Evolutionary conservation across 352 stramenopile species (phyloP).

Genomic region (Globisporangium spinosum): DNA sequence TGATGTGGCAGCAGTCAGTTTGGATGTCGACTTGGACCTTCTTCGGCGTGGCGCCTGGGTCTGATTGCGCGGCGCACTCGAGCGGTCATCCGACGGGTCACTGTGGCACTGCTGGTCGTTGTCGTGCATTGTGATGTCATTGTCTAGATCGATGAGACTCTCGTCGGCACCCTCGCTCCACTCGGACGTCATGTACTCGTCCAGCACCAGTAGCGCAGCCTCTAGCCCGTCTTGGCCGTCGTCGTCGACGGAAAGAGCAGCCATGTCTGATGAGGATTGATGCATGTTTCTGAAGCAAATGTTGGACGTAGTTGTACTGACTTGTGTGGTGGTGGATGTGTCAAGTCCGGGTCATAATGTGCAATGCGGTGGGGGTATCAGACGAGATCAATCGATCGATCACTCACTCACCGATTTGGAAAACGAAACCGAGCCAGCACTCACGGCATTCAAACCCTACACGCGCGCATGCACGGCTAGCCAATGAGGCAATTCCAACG

Average conservation of each 20-base stretch:
- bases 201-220: slow-evolving; percentile 5
- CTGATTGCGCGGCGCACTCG: neutral
- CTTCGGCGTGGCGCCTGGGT: neutral
- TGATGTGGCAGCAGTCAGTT: neutral
- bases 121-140: neutral
- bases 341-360: slow-evolving; percentile 1
- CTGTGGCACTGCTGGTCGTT: neutral
- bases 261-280: neutral
- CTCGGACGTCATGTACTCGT: slow-evolving; percentile 5
- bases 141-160: neutral
- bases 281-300: neutral
- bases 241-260: neutral
- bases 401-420: neutral
- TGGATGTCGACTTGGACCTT: neutral
- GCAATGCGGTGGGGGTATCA: neutral
- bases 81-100: neutral
- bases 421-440: neutral
- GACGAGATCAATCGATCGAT: neutral
- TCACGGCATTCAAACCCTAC: neutral
- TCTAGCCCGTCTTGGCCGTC: neutral
- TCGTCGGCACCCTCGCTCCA: neutral
- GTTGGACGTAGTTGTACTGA: neutral
- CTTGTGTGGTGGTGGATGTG: neutral
- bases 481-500: neutral
- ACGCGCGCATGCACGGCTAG: neutral